These are phyloP conservation scores for Lactarius sanguifluus DNA, from an alignment of 768 basidiomycete genomes.

Conservation along the genomic window DNA sequence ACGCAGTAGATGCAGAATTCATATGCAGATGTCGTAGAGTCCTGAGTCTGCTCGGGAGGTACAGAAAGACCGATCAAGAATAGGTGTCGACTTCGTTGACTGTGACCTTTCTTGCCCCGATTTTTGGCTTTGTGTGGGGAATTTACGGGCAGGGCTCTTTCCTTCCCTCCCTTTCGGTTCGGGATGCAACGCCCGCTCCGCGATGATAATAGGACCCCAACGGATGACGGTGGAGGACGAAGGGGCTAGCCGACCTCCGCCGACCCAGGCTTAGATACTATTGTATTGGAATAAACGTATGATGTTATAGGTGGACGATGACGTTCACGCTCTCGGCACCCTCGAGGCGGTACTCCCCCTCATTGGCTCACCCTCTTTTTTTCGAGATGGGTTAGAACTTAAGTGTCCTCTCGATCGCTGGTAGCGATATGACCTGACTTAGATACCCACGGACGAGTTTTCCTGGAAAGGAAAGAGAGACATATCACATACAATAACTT, in stretches of 20 bases:
- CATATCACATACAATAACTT: neutral
- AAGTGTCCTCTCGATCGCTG: constrained; percentile 10
- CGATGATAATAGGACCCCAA: neutral
- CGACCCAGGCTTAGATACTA: neutral
- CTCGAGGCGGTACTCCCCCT: constrained; percentile 1
- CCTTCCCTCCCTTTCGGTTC: neutral
- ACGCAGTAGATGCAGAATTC: no score
- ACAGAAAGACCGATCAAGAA: no score
- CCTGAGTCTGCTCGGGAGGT: no score
- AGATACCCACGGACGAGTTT: constrained; percentile 1
- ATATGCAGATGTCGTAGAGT: no score
- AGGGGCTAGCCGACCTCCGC: neutral
- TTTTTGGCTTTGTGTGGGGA: no score
- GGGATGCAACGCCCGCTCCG: neutral
- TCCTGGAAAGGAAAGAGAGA: neutral
- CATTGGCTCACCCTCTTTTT: neutral
- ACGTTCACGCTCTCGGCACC: neutral
- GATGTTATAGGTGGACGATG: neutral
- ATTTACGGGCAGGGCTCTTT: no score
- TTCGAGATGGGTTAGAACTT: neutral
- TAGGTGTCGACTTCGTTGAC: no score
- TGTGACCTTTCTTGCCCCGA: no score
- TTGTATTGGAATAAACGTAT: neutral
- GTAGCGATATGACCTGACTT: no score
- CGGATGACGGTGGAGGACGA: neutral